Conservation (phyloP, 176 grass and related monocot species). For the Carex scoparia region DNA sequence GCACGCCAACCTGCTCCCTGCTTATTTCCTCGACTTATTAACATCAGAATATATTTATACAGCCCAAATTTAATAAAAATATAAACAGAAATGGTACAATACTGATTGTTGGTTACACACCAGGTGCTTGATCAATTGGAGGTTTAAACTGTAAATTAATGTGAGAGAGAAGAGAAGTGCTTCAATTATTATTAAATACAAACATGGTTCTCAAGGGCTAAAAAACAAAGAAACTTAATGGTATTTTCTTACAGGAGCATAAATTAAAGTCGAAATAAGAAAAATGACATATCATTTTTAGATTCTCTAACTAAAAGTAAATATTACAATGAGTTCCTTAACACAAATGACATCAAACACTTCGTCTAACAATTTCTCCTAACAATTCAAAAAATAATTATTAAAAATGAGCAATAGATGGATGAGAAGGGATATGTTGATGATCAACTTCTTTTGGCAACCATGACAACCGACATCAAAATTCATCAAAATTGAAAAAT, state of each 20-base stretch:
- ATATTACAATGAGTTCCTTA: neutral
- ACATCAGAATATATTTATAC: neutral
- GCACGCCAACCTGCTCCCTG: slow-evolving; percentile 69
- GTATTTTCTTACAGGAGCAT: neutral
- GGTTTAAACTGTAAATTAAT: neutral
- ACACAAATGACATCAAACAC: neutral
- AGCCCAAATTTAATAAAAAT: neutral
- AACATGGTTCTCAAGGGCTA: neutral
- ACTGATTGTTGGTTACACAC: neutral
- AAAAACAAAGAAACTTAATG: neutral
- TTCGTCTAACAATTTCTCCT: neutral
- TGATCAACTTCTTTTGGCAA: neutral
- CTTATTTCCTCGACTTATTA: neutral
- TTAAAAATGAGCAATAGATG: neutral
- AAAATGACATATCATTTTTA: neutral
- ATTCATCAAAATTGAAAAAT: neutral
- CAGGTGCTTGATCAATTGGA: neutral
- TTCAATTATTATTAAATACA: neutral
- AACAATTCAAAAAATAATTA: neutral
- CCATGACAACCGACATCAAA: neutral
- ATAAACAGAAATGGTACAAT: neutral
- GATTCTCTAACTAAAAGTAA: neutral
- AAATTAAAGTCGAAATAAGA: neutral
- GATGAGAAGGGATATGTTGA: neutral
- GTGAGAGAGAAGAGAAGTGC: neutral